Evolutionary conservation across 441 rosid species (phyloP), one percentile per base, ranked within the genome.

Genomic region (Eutrema salsugineum): DNA sequence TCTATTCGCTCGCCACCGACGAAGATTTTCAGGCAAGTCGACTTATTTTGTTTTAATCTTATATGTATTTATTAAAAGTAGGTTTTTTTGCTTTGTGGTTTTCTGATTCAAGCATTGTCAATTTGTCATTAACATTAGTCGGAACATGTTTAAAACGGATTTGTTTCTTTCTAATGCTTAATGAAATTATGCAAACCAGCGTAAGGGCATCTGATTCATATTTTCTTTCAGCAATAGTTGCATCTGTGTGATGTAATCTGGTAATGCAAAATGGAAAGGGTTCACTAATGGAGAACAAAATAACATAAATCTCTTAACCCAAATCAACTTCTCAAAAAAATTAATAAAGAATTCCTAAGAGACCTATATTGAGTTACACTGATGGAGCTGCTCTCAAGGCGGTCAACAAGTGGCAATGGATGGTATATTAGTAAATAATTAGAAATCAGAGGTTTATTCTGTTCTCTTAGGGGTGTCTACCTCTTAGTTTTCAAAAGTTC

Each of bases 1-100:
- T 92, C 64, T 63, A 80, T 68, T 66, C 86, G 4, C 84, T 94
- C 47, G 84, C 87, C 16, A 74, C 72, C 54, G 98, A 94, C 47
- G 73, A 70, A 1, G 84, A 72, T 6, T 94, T 92, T 42, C 98
- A 94, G 98, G 99, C 91, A 10, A 33, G 1, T 16, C 28, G 51
- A 14, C 11, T 14, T 9, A 9, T 40, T 56, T 46, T 50, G 5
- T 28, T 50, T 47, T 17, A 1, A 4, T 42, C 19, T 43, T 38
- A 36, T 39, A 62, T 14, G 5, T 11, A 22, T 33, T 22, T 5
- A 38, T 69, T 55, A 30, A 17, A 16, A 5, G 11, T 44, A n/a
- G 19, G 14, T n/a, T 2, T 8, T 56, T 32, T 56, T 14, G 46
- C 64, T 16, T 12, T 50, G 36, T 55, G 32, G 11, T 44, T 32